Conservation (phyloP, 2,329 filamentous ascomycete genomes). For the Bipolaris bicolor region DNA sequence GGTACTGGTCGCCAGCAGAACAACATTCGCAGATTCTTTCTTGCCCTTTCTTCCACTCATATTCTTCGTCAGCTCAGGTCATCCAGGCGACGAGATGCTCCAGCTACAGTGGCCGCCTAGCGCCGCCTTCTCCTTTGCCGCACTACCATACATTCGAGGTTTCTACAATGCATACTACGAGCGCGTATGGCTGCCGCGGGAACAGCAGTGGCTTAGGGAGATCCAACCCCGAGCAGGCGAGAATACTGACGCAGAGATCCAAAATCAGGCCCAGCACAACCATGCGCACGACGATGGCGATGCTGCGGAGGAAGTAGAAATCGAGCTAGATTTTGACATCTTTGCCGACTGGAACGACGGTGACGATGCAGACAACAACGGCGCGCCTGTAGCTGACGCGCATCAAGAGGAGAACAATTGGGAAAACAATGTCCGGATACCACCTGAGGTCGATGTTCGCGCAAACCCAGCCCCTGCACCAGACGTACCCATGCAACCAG, state of each 20-base stretch:
- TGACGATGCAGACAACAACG: slow-evolving; percentile 44
- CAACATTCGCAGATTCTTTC: slow-evolving; percentile 66
- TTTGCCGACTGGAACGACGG: slow-evolving; percentile 55
- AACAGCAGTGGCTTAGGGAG: slow-evolving; percentile 67
- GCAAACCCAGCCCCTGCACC: slow-evolving; percentile 40
- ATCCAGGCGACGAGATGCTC: slow-evolving; percentile 50
- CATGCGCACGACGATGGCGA: slow-evolving; percentile 45
- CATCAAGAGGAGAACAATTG: slow-evolving; percentile 25
- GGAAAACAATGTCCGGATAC: slow-evolving; percentile 19
- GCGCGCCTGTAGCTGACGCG: slow-evolving; percentile 36
- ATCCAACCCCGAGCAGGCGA: slow-evolving; percentile 62
- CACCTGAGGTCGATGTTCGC: slow-evolving; percentile 13
- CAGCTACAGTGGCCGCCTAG: slow-evolving; percentile 71
- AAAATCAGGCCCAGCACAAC: slow-evolving; percentile 26
- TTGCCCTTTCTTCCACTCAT: slow-evolving; percentile 68
- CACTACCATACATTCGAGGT: slow-evolving; percentile 69
- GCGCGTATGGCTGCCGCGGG: slow-evolving; percentile 62
- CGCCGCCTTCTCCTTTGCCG: slow-evolving; percentile 68
- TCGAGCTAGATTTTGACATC: slow-evolving; percentile 47
- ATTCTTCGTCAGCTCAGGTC: slow-evolving; percentile 63
- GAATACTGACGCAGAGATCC: slow-evolving; percentile 24
- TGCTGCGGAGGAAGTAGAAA: slow-evolving; percentile 57
- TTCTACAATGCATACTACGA: slow-evolving; percentile 69
- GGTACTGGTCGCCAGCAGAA: slow-evolving; percentile 70
- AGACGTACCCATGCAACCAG: slow-evolving; percentile 31